Percentiles rank a stretch among this genome's conserved stretches.
Conservation (phyloP, 2,329 filamentous ascomycete genomes). For the Diplodia mutila region DNA sequence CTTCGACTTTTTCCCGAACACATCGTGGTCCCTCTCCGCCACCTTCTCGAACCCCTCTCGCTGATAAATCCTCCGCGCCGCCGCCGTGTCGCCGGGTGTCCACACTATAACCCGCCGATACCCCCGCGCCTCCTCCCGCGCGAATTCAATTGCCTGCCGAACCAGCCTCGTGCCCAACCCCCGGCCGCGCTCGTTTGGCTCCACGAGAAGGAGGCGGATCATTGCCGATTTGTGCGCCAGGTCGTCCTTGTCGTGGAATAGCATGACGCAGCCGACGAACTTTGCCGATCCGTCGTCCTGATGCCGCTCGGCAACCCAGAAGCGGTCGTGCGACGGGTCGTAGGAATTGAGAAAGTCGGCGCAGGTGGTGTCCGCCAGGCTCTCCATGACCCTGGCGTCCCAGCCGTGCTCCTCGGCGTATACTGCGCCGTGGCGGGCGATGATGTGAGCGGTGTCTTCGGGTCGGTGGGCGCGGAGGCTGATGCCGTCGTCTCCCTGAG, state of each 20-base stretch:
- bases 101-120: not conserved
- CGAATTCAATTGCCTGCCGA: not conserved
- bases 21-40: not conserved
- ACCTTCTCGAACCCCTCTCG: not conserved
- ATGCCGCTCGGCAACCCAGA: not conserved
- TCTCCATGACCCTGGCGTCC: not conserved
- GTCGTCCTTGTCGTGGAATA: constrained; percentile 1
- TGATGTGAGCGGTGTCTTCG: not conserved
- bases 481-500: not conserved
- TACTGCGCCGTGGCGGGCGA: not conserved
- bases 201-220: constrained; percentile 1
- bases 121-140: not conserved
- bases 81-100: not conserved
- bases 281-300: not conserved
- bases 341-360: not conserved
- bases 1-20: not conserved
- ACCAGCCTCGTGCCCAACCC: not conserved
- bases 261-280: constrained; percentile 12
- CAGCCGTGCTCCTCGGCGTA: not conserved
- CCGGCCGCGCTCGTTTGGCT: not conserved
- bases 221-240: not conserved
- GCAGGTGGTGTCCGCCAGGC: not conserved
- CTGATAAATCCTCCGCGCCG: not conserved
- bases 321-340: not conserved
- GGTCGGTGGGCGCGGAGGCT: not conserved